Evolutionary conservation across 176 grass and related monocot species (phyloP).

Genomic region (Zea mays): DNA sequence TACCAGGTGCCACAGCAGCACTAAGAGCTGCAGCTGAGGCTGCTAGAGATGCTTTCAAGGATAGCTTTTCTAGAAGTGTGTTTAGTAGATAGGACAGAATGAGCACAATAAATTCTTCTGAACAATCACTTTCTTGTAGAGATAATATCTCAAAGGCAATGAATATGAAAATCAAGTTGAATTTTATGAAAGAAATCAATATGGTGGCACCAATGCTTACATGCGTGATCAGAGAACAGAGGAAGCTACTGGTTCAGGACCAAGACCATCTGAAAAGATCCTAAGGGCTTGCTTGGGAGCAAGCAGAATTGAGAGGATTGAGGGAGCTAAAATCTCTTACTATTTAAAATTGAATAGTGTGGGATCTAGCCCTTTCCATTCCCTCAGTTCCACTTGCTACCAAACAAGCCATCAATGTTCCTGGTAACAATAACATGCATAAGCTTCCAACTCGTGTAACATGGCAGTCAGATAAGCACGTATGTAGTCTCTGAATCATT

Average conservation of each 20-base stretch:
- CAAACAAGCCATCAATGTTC: no score
- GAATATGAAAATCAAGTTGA: slow-evolving; percentile 41
- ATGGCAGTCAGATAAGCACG: no score
- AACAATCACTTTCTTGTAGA: slow-evolving; percentile 31
- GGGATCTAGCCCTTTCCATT: no score
- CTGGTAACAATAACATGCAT: slow-evolving; percentile 54
- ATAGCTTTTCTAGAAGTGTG: slow-evolving; percentile 52
- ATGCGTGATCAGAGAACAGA: slow-evolving; percentile 46
- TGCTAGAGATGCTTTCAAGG: slow-evolving; percentile 61
- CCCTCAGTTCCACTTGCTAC: no score
- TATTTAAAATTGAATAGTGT: no score
- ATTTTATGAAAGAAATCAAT: slow-evolving; percentile 47
- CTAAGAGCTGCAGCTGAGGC: slow-evolving; percentile 66
- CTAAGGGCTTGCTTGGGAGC: no score
- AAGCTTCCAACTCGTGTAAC: slow-evolving; percentile 49
- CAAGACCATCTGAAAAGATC: slow-evolving; percentile 59
- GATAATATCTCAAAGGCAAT: slow-evolving; percentile 17
- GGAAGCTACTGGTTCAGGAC: slow-evolving; percentile 41
- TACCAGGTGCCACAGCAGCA: slow-evolving; percentile 57
- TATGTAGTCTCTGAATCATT: no score
- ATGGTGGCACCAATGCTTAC: slow-evolving; percentile 30
- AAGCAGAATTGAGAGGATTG: no score
- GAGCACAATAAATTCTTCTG: slow-evolving; percentile 22
- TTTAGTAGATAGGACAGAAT: slow-evolving; percentile 72
- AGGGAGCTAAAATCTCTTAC: no score